Evolutionary conservation across 2,329 filamentous ascomycete species (phyloP), one percentile per base, ranked within the genome.

Genomic region (Byssoonygena ceratinophila): DNA sequence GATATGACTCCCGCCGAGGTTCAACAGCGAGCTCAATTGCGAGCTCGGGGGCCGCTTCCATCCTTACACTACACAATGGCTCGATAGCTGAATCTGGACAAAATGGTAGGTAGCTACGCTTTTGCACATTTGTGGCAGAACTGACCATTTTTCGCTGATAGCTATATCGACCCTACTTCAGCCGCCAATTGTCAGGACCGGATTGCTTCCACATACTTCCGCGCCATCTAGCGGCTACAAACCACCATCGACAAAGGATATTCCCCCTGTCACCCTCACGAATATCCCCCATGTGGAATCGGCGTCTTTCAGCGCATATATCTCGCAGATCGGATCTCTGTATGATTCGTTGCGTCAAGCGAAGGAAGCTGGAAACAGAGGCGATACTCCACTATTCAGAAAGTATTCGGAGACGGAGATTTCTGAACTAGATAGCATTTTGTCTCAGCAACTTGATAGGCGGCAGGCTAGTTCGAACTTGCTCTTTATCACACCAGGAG

Each of bases 281-380:
- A 95, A 94, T 61, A 87, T 97, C 43, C 79, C 83, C 9, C 85
- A 85, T 61, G 77, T 97, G 59, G 87, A 95, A 36, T 70, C 81
- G 0, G 79, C 84, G 57, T 84, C 85, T 53, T 98, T 98, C 66
- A 82, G 82, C 51, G 76, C 86, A 7, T 98, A 98, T 64, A 73
- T 97, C 5, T 77, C 82, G 2, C 87, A 95, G 66, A 85, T 97
- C 32, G 89, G 88, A 16, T 82, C 84, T 1, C 70, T 97, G 2
- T 95, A 95, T 66, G 90, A 96, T 65, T 87, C 89, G 52, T 82
- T 97, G 56, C 85, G 88, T 59, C 81, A 89, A 53, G 82, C 87
- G 25, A 90, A 91, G 63, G 84, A 90, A 57, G 83, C 80, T 52
- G 79, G 85, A 1, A 85, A 87, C 6, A 51, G 23, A 36, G 29